Evolutionary conservation across 2,329 filamentous ascomycete species (phyloP), one percentile per base, ranked within the genome.

Genomic region (Claviceps lovelessii): DNA sequence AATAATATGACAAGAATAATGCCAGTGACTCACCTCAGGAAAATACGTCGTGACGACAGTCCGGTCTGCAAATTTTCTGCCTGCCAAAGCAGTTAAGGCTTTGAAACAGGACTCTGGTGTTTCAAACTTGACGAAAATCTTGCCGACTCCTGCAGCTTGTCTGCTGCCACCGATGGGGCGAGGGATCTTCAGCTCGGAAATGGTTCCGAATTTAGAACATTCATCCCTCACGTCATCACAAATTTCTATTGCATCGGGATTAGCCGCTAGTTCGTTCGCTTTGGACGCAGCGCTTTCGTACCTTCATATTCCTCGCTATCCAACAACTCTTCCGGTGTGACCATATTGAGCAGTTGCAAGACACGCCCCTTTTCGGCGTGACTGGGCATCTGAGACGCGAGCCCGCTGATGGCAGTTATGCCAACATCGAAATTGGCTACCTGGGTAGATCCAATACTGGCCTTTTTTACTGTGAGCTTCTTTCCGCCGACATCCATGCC

Each of bases 11-110:
- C 42, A 52, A 52, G 29, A 28, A 13, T 46, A 4, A 10, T 19
- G 49, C 47, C 7, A 41, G 46, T 29, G 31, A 54, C 74, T 70
- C 74, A 88, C 87, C 80, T 97, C 94, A 28, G 90, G 87, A 69
- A 96, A 98, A 72, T 93, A 96, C 4, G 93, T 97, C 3, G 88
- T 90, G 13, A 98, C 90, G 33, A 98, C 94, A 4, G 93, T 98
- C 62, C 94, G 82, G 72, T 97, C 89, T 0, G 90, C 88, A 68
- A 98, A 99, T 68, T 97, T 96, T 60, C 94, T 81, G 49, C 93
- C 93, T 35, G 94, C 93, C 62, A 99, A 76, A n/a, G 89, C 85
- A 63, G 85, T 84, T 55, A 98, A 76, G 8, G 93, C 94, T 64
- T 88, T 90, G 58, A 86, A 85, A 23, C 91, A 88, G 9, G 84